Base-by-base conservation (phyloP, 2,329 filamentous ascomycete species). In the Trichoderma atroviride region DNA sequence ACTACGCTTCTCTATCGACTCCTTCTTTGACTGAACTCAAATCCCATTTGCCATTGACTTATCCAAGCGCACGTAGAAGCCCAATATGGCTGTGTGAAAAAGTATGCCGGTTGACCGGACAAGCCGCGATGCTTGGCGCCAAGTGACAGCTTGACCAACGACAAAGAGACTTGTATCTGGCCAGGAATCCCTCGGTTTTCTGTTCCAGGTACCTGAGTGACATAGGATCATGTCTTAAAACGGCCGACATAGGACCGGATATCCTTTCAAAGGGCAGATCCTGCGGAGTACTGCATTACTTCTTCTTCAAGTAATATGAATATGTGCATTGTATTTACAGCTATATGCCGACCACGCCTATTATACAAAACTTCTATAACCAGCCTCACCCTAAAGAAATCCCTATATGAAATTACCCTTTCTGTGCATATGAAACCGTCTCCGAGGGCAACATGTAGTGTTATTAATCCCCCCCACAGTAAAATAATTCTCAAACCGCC, bases 91-190 rank as follows among this genome's bases (percentile, higher is more conserved):
- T 27, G 27, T 27, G 52, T 55, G 14, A 14, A 16, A 27, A 55
- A 29, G 52, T 55, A 37, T 58, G 33, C 11, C 33, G 33, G 33
- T 35, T 35, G 33, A 13, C 35, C 55, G 55, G 55, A 11, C 55
- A 58, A 37, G n/a, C 33, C 55, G 55, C 55, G 13, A n/a, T n/a
- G 31, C 55, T 58, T 58, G 55, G 55, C 55, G 55, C 33, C 55
- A 58, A 58, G 55, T 58, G 55, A n/a, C 31, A 37, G 31, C 22
- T 33, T 16, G 55, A n/a, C 40, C 31, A 37, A 11, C 31, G 19
- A 31, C 31, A 9, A 9, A 56, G 53, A 56, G 24, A 31, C 29
- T 55, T 55, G 52, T 7, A 14, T 55, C 11, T 4, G 5, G 22
- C 27, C 9, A 24, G 11, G 11, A 43, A 13, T 10, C n/a, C 9